These are phyloP conservation scores for Sanghuangporus sanghuang DNA, from an alignment of 1,284 basidiomycete species.

Conservation along the genomic window DNA sequence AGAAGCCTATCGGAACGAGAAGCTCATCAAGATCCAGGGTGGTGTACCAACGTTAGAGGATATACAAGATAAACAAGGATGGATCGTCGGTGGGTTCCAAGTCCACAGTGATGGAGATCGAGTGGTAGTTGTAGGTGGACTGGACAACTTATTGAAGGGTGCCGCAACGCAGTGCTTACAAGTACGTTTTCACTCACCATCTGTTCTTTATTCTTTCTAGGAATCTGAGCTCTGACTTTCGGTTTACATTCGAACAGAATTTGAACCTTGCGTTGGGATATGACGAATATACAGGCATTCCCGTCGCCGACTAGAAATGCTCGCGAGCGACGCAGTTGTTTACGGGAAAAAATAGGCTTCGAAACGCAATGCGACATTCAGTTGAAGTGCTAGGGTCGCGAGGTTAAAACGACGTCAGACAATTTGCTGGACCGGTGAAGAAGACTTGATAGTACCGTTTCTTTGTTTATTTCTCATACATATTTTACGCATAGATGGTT, in stretches of 20 bases:
- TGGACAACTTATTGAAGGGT: slow-evolving; percentile 96
- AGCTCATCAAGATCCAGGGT: slow-evolving; percentile 62
- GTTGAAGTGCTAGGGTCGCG: too few relatives aligned
- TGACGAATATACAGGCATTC: slow-evolving; percentile 87
- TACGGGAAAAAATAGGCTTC: not conserved
- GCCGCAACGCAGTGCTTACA: slow-evolving; percentile 97
- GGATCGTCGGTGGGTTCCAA: slow-evolving; percentile 91
- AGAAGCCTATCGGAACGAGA: slow-evolving; percentile 74
- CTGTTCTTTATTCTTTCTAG: not conserved
- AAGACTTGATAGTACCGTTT: too few relatives aligned
- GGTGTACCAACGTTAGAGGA: slow-evolving; percentile 77
- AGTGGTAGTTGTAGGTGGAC: slow-evolving; percentile 88
- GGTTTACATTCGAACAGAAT: slow-evolving; percentile 53
- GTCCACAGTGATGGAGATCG: slow-evolving; percentile 85
- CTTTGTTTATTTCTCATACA: too few relatives aligned
- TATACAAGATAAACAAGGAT: slow-evolving; percentile 80
- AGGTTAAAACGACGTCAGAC: too few relatives aligned
- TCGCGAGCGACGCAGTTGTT: not conserved
- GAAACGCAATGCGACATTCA: too few relatives aligned
- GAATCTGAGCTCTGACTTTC: not conserved
- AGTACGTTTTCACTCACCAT: slow-evolving; percentile 39
- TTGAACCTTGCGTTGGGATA: slow-evolving; percentile 92
- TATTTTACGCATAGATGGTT: too few relatives aligned
- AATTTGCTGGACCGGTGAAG: too few relatives aligned
- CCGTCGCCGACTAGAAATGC: slow-evolving; percentile 21